These are phyloP conservation scores for Vigna trinervia DNA, from an alignment of 306 rosid species.

Conservation along the genomic window DNA sequence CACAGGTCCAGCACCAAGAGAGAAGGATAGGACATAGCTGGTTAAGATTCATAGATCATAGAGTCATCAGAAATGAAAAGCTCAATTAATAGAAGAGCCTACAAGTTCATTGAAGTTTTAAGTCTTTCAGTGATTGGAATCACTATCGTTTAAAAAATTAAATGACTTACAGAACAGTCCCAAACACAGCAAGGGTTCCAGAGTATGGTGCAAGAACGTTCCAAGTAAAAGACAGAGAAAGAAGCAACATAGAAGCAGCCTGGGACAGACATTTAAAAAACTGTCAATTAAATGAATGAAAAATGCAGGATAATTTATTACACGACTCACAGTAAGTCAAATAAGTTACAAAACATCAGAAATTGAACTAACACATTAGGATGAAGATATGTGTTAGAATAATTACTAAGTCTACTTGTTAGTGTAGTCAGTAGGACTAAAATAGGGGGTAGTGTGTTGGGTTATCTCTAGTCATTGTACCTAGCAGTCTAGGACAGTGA, in stretches of 20 bases:
- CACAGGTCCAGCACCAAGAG: conserved; percentile 99
- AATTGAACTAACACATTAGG: neutral
- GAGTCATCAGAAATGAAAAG: conserved; percentile 38
- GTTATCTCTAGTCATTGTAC: no score
- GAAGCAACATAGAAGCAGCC: conserved; percentile 98
- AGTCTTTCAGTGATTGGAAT: conserved; percentile 3
- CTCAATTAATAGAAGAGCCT: conserved; percentile 1
- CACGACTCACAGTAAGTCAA: neutral
- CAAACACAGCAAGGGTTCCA: conserved; percentile 83
- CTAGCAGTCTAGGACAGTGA: no score
- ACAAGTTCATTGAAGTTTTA: neutral
- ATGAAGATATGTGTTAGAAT: neutral
- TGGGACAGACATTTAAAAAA: conserved; percentile 41
- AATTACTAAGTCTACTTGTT: no score
- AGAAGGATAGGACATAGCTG: conserved; percentile 95
- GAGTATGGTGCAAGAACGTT: conserved; percentile 80
- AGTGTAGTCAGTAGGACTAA: no score
- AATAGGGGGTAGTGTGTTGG: no score
- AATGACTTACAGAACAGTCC: conserved; percentile 91
- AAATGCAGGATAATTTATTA: neutral
- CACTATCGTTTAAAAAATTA: neutral
- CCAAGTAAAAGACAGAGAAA: conserved; percentile 88
- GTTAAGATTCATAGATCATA: conserved; percentile 41
- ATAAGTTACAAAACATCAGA: neutral
- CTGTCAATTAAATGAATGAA: conserved; percentile 24